Percentiles rank a stretch among this genome's conserved stretches.
Conservation (phyloP, 1,284 basidiomycete species). For the Somion occarium region DNA sequence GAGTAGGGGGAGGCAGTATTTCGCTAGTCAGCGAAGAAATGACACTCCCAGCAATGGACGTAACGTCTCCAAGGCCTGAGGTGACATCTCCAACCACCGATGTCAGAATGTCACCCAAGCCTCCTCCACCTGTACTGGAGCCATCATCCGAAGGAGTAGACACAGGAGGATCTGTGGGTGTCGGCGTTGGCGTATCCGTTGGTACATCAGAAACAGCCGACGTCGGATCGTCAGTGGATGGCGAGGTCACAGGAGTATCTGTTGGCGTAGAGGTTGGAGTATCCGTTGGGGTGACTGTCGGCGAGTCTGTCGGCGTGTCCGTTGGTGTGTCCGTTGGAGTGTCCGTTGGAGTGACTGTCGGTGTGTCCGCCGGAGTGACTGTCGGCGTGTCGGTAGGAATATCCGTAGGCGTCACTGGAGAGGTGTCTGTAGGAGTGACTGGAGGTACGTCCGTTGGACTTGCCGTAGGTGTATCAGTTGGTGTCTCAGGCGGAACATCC, state of each 20-base stretch:
- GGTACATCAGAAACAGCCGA: not conserved
- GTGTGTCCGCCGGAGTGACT: not conserved
- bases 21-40: not conserved
- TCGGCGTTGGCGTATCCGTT: not conserved
- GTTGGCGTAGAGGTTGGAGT: not conserved
- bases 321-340: constrained; percentile 8
- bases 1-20: not conserved
- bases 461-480: not conserved
- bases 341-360: constrained; percentile 5
- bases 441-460: not conserved
- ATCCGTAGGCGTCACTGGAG: constrained; percentile 12
- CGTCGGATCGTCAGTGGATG: not conserved
- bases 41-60: not conserved
- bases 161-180: not conserved
- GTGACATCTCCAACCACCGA: not conserved
- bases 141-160: not conserved
- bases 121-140: too few species aligned
- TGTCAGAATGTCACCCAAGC: not conserved
- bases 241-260: not conserved
- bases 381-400: constrained; percentile 5
- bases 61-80: not conserved
- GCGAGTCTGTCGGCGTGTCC: not conserved
- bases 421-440: not conserved
- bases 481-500: not conserved
- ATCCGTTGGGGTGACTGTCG: not conserved